Conservation (phyloP, 2,329 filamentous ascomycete species). For the Penicillium polonicum region DNA sequence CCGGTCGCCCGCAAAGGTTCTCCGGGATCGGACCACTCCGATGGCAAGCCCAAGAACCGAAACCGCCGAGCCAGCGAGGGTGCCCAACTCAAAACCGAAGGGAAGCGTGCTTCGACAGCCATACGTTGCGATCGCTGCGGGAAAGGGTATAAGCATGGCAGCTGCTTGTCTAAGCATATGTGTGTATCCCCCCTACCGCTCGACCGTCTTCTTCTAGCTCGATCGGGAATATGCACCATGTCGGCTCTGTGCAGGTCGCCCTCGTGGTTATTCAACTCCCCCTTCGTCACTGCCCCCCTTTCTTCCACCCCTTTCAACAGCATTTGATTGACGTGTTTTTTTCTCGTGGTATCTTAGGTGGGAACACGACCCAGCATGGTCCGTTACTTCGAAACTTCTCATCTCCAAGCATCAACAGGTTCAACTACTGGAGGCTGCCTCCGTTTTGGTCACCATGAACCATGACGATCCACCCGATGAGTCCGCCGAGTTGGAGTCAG, state of each 20-base stretch:
- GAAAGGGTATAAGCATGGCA: constrained; percentile 99
- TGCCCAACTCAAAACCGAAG: constrained; percentile 77
- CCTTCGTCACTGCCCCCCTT: constrained; percentile 28
- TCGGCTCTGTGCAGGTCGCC: constrained; percentile 42
- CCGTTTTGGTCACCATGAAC: constrained; percentile 93
- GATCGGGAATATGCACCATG: constrained; percentile 43
- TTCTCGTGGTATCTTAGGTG: constrained; percentile 64
- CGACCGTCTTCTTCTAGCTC: constrained; percentile 38
- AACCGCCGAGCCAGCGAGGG: constrained; percentile 77
- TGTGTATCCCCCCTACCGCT: constrained; percentile 69
- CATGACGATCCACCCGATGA: constrained; percentile 61
- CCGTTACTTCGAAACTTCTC: constrained; percentile 91
- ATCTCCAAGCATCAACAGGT: constrained; percentile 99
- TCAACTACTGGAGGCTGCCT: constrained; percentile 92
- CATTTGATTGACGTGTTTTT: constrained; percentile 43
- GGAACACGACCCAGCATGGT: constrained; percentile 99
- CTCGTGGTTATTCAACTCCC: constrained; percentile 36
- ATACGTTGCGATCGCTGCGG: constrained; percentile 96
- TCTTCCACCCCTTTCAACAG: constrained; percentile 28
- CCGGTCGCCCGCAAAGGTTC: constrained; percentile 42
- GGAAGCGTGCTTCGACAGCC: constrained; percentile 76
- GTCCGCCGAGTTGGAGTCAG: constrained; percentile 69
- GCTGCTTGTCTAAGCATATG: constrained; percentile 99
- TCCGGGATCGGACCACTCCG: constrained; percentile 34
- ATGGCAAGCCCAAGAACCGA: constrained; percentile 52